A percentile compares a stretch with the other conserved stretches of the same genome.
These are phyloP conservation scores for Pistacia integerrima DNA, from an alignment of 345 rosid species.

Conservation along the genomic window DNA sequence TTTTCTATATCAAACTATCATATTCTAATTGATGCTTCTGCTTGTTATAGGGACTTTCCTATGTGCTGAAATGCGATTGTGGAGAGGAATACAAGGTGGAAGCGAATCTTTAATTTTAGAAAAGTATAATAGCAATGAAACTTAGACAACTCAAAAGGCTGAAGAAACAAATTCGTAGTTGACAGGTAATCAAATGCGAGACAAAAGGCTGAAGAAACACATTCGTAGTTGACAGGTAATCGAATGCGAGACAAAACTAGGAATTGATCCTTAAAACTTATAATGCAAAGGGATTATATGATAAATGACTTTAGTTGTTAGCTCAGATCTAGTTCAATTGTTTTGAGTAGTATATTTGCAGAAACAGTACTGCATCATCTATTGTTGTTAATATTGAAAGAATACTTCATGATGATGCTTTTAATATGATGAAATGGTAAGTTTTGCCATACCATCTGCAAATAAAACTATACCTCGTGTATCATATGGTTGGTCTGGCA, in stretches of 20 bases:
- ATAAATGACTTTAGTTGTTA: conserved; percentile 1
- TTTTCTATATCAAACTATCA: too few species aligned
- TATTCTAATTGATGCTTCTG: conserved; percentile 13
- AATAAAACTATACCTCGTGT: background rate
- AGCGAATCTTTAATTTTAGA: too few species aligned
- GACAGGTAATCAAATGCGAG: too few species aligned
- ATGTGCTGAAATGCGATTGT: conserved; percentile 49
- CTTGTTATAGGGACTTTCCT: conserved; percentile 57
- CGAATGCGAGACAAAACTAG: background rate
- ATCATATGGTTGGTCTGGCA: background rate
- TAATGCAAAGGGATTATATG: background rate
- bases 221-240: background rate
- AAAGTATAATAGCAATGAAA: conserved; percentile 2
- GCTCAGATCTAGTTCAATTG: background rate
- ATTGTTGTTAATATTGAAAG: background rate
- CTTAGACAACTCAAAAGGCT: background rate
- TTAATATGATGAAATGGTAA: background rate
- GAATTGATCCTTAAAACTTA: conserved; percentile 6
- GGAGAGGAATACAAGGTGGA: too few species aligned
- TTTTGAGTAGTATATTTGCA: background rate
- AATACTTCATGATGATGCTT: background rate
- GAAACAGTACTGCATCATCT: background rate
- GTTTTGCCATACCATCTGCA: background rate
- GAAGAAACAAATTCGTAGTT: background rate
- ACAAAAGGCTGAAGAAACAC: background rate